Base-by-base conservation (phyloP, 2,329 filamentous ascomycete species). In the Colletotrichum limetticola region DNA sequence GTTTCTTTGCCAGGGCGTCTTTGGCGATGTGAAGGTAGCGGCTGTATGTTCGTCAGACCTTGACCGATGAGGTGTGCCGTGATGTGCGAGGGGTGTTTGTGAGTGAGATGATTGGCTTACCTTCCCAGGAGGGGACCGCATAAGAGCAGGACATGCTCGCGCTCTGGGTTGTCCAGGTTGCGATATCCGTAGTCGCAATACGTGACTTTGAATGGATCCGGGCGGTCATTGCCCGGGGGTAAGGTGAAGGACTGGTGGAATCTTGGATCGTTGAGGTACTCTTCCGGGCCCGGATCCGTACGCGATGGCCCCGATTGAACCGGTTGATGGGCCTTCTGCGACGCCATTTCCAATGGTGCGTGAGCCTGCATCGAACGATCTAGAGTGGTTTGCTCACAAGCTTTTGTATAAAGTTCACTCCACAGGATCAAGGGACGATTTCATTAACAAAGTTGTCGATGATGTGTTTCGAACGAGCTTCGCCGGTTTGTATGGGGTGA, bases 111-210 rank as follows among this genome's bases (percentile, higher is more conserved):
- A 19, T 22, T n/a, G 56, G n/a, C 49, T 71, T 60, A 69, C 70
- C 70, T 72, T 42, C 72, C 76, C 56, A 81, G 52, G 42, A 82
- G 62, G 1, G 79, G 76, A 7, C 74, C 71, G 69, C 79, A 81
- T 73, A 80, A 78, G 30, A 83, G 76, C 2, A 80, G 62, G 2
- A 82, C 77, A 28, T 76, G 73, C 19, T 81, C 79, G 16, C 76
- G 63, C 11, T 77, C 75, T 0, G 78, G 77, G 28, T 76, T 53
- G 2, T 62, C 74, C 28, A 76, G 76, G 66, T 80, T 77, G 66
- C 76, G 78, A 68, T 80, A 81, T 64, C 80, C 80, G 59, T 76
- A 81, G 76, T 81, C 81, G 71, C 78, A 76, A 63, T 81, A 82
- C 7, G 68, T 74, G 19, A 81, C 63, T 4, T 57, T 46, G 62